phyloP scores from a whole-genome alignment of 1,139 yeast species.

The Sugiyamaella sp. region DNA sequence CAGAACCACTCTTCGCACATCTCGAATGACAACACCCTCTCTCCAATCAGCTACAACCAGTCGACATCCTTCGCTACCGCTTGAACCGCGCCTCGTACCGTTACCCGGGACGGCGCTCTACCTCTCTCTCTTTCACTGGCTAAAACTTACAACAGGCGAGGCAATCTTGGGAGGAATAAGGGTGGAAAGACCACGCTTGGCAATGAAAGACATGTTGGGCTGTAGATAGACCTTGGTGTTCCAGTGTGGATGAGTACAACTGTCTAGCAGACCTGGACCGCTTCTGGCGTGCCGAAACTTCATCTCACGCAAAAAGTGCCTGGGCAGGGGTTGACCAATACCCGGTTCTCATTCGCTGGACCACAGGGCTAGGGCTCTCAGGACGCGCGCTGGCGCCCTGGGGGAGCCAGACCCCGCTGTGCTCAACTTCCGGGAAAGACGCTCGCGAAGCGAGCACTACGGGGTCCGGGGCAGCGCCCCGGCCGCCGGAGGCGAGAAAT shows the following conservation, averaged over 20 bases:
- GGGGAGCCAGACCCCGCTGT: background rate
- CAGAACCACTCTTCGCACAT: no score
- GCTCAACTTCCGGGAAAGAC: no score
- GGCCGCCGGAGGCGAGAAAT: slow-evolving; percentile 4
- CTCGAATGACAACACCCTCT: no score
- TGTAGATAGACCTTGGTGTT: background rate
- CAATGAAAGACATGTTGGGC: slow-evolving; percentile 70
- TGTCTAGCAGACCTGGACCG: slow-evolving; percentile 1
- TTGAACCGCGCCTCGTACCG: background rate
- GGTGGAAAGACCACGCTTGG: slow-evolving; percentile 92
- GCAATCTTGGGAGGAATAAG: slow-evolving; percentile 99
- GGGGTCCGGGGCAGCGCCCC: slow-evolving; percentile 12
- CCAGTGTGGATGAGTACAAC: slow-evolving; percentile 2
- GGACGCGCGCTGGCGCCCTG: slow-evolving; percentile 5
- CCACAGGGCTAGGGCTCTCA: background rate
- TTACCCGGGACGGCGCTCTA: background rate
- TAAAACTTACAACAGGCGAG: slow-evolving; percentile 77
- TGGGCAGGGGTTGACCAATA: slow-evolving; percentile 3
- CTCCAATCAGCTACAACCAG: no score
- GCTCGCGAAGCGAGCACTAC: slow-evolving; percentile 4
- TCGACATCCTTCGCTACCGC: background rate
- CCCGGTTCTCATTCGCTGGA: slow-evolving; percentile 12
- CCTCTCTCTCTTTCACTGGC: background rate
- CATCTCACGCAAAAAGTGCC: slow-evolving; percentile 5
- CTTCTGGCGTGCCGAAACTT: background rate